These are phyloP conservation scores for Trichoderma semiorbis DNA, from an alignment of 2,329 filamentous ascomycete species.

Conservation along the genomic window DNA sequence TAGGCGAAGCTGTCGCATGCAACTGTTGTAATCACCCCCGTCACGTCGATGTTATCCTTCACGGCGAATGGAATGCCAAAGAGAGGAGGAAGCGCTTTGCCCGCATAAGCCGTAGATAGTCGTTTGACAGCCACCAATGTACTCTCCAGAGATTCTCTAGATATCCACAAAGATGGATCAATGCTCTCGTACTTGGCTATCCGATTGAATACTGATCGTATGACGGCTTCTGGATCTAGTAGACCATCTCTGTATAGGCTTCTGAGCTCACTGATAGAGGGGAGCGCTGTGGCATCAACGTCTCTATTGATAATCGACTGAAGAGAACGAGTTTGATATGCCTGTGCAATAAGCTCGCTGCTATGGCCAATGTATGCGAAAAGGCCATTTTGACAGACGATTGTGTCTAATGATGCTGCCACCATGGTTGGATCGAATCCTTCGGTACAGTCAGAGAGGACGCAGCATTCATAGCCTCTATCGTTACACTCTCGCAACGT, in stretches of 20 bases:
- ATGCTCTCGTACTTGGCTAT: not conserved
- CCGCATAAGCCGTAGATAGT: not conserved
- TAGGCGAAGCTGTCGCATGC: conserved; percentile 19
- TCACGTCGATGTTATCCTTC: conserved; percentile 25
- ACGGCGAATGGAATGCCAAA: conserved; percentile 24
- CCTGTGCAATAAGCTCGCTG: not conserved
- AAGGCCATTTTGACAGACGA: not conserved
- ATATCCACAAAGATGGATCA: not conserved
- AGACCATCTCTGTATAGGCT: not conserved
- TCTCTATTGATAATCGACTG: too few relatives aligned
- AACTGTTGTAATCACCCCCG: conserved; percentile 17
- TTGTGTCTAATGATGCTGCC: not conserved
- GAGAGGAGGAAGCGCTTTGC: conserved; percentile 20
- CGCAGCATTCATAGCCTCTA: conserved; percentile 1
- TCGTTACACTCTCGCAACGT: not conserved
- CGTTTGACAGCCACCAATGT: not conserved
- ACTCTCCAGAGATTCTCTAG: not conserved
- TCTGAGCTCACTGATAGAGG: not conserved
- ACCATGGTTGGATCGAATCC: not conserved
- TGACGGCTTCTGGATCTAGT: not conserved
- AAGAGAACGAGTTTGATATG: not conserved
- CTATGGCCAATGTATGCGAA: not conserved
- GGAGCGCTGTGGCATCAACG: not conserved
- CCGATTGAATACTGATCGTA: not conserved
- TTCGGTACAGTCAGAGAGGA: not conserved